Base-by-base conservation (phyloP, 192 early-diverging fungal genomes). In the Geranomyces michiganensis region DNA sequence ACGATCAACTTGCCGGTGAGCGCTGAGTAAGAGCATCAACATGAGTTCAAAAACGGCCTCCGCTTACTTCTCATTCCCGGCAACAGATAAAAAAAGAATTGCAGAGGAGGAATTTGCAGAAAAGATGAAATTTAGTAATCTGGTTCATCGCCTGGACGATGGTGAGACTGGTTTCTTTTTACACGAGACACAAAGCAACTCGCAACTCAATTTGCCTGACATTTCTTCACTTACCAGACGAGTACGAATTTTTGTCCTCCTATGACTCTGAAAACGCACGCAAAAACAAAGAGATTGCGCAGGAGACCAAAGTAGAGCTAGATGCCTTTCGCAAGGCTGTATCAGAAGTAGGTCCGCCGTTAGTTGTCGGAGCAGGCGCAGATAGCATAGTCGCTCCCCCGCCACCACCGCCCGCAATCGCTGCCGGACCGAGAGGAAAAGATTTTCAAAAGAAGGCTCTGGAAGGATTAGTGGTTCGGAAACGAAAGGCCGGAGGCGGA, bases 41-140 rank as follows among this genome's bases (percentile, higher is more conserved):
- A 47, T 47, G 46, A 47, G 26, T 60, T 60, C 30, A 26, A n/a
- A n/a, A n/a, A n/a, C n/a, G n/a, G 10, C 36, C 3, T 3, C 36
- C 36, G 36, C 36, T 41, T 3, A 41, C 3, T 65, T 65, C 19
- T 19, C 30, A 21, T 43, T 30, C n/a, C n/a, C 15, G 60, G 36
- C 36, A 26, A 22, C 43, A 70, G 68, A 72, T 15, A 62, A 59
- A 41, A 72, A 64, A 29, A 17, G 60, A 21, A 72, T 72, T n/a
- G 70, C 36, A 45, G 70, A 72, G 44, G 70, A 72, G 53, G 70
- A 72, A 27, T 65, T 64, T 55, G 70, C 70, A 7, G 70, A 72
- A 48, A 62, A 64, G 62, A 62, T 72, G 47, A 46, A 44, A 55
- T 72, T 72, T 27, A 53, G 58, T 8, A 60, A 60, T 33, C 58